Conservation (phyloP, 768 basidiomycete species). For the Trametes villosa region DNA sequence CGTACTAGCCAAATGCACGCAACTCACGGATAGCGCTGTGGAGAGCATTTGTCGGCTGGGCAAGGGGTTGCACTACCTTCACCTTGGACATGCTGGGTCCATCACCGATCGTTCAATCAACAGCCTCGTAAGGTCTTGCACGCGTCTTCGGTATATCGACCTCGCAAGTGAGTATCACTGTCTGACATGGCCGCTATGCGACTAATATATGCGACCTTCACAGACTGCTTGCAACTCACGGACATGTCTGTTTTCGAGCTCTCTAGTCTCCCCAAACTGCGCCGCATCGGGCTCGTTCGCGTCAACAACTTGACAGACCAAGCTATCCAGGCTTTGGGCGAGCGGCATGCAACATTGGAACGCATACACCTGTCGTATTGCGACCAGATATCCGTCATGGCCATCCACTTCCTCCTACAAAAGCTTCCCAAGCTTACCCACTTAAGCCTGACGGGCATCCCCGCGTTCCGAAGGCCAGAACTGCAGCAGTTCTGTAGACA, state of each 20-base stretch:
- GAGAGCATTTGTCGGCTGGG: constrained; percentile 86
- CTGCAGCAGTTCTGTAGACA: constrained; percentile 89
- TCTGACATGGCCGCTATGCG: not conserved
- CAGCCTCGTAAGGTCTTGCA: constrained; percentile 83
- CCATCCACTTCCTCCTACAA: constrained; percentile 87
- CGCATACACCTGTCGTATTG: constrained; percentile 98
- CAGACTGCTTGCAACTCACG: constrained; percentile 85
- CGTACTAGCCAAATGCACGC: constrained; percentile 65
- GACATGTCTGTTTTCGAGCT: constrained; percentile 95
- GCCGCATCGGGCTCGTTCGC: constrained; percentile 93
- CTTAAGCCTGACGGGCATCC: constrained; percentile 96
- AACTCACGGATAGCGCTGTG: constrained; percentile 81
- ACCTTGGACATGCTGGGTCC: constrained; percentile 87
- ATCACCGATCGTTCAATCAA: constrained; percentile 92
- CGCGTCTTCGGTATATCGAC: constrained; percentile 91
- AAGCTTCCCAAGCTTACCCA: constrained; percentile 92
- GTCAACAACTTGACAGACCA: constrained; percentile 94
- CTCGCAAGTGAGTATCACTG: constrained; percentile 77
- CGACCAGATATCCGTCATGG: constrained; percentile 90
- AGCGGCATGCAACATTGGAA: constrained; percentile 85
- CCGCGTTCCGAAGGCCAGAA: constrained; percentile 83
- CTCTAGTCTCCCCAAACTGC: constrained; percentile 83
- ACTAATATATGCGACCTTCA: not conserved
- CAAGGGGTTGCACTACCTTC: constrained; percentile 92
- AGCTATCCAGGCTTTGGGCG: constrained; percentile 86